Conservation (phyloP, 371 early-diverging fungal species). For the Blakeslea trispora region DNA sequence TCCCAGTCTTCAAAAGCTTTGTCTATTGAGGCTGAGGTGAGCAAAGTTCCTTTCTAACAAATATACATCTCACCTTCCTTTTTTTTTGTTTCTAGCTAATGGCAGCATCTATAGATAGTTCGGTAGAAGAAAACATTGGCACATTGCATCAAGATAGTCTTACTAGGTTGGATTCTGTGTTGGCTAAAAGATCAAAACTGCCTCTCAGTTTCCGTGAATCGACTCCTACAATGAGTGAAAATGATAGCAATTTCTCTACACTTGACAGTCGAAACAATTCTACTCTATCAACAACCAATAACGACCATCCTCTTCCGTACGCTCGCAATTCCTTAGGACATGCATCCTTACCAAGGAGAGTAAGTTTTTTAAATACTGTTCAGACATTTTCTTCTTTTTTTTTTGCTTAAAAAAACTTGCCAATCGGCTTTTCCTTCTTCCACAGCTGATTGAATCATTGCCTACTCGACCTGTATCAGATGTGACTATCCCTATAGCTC, state of each 20-base stretch:
- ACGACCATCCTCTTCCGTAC: neutral
- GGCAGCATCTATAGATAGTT: neutral
- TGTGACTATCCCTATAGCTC: constrained; percentile 17
- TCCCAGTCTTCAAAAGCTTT: constrained; percentile 21
- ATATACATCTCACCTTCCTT: too few species aligned
- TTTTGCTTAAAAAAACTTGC: too few species aligned
- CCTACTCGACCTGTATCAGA: constrained; percentile 16
- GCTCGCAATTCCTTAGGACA: neutral
- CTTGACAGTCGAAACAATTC: constrained; percentile 18
- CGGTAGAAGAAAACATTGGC: neutral
- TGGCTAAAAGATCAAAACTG: constrained; percentile 4
- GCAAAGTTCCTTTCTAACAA: too few species aligned
- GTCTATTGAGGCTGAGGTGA: constrained; percentile 20
- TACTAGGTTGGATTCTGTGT: constrained; percentile 1
- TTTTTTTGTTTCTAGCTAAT: neutral
- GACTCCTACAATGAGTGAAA: constrained; percentile 22
- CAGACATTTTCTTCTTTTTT: too few species aligned
- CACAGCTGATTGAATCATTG: neutral
- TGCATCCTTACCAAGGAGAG: neutral
- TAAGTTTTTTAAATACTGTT: neutral
- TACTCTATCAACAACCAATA: constrained; percentile 15
- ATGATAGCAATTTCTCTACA: constrained; percentile 15
- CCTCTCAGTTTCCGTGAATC: constrained; percentile 9
- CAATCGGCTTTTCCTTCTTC: neutral
- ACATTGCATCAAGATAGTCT: neutral